Percentiles rank a stretch among this genome's conserved stretches.
These are phyloP conservation scores for Xylaria sp. DNA, from an alignment of 2,329 filamentous ascomycete species.

Conservation along the genomic window DNA sequence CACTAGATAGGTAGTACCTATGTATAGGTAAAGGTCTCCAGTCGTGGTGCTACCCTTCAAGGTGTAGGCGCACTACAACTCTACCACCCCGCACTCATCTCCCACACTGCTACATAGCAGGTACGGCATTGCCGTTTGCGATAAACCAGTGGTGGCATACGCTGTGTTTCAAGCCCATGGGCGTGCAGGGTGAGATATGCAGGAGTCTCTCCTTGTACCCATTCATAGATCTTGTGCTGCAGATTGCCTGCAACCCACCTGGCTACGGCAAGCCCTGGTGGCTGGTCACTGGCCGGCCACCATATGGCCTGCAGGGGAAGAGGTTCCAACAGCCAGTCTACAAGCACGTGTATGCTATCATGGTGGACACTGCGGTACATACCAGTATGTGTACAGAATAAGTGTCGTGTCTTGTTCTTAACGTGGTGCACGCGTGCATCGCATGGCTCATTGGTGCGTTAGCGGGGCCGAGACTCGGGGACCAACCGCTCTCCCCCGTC, in stretches of 20 bases:
- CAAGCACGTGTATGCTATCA: slow-evolving; percentile 33
- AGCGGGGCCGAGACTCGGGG: slow-evolving; percentile 19
- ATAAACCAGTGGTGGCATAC: slow-evolving; percentile 26
- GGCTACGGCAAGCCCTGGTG: slow-evolving; percentile 3
- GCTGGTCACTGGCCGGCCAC: slow-evolving; percentile 27
- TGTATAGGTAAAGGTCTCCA: neutral
- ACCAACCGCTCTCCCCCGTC: slow-evolving; percentile 15
- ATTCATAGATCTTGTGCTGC: slow-evolving; percentile 26
- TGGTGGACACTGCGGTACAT: neutral
- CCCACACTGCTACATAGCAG: neutral
- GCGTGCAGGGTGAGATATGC: slow-evolving; percentile 29
- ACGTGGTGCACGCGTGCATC: slow-evolving; percentile 21
- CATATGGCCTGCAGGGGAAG: slow-evolving; percentile 39
- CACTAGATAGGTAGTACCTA: neutral
- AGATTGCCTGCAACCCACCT: slow-evolving; percentile 19
- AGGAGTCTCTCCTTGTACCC: slow-evolving; percentile 21
- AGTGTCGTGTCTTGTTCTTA: neutral
- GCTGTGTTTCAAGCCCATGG: slow-evolving; percentile 34
- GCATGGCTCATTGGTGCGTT: slow-evolving; percentile 29
- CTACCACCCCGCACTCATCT: slow-evolving; percentile 29
- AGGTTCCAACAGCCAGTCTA: slow-evolving; percentile 31
- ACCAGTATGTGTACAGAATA: neutral
- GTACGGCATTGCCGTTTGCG: slow-evolving; percentile 25
- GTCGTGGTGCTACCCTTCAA: neutral
- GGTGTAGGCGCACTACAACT: neutral